Evolutionary conservation across 768 basidiomycete genomes (phyloP).

Genomic region (Lactifluus subvellereus): DNA sequence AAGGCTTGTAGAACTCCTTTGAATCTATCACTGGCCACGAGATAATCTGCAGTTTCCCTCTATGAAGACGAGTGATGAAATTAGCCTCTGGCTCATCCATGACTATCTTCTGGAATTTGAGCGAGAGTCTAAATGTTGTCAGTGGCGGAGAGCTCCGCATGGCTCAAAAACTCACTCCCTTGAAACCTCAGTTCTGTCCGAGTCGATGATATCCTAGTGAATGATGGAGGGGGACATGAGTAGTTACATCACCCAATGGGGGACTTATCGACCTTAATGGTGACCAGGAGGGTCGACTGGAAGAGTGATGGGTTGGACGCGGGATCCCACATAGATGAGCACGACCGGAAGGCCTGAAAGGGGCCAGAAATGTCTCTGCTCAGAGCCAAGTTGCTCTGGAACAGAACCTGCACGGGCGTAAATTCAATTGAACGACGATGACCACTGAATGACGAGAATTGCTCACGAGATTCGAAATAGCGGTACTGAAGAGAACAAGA

Average conservation of each 20-base stretch:
- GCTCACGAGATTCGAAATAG: conserved; percentile 53
- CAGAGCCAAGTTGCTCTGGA: conserved; percentile 61
- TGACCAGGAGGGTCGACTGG: conserved; percentile 52
- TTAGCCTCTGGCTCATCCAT: conserved; percentile 54
- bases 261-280: conserved; percentile 46
- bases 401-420: conserved; percentile 41
- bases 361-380: conserved; percentile 54
- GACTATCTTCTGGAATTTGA: conserved; percentile 56
- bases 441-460: background rate
- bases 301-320: conserved; percentile 53
- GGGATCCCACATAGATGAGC: conserved; percentile 52
- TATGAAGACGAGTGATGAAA: too few relatives aligned
- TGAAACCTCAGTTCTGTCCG: conserved; percentile 52
- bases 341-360: conserved; percentile 57
- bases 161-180: conserved; percentile 40
- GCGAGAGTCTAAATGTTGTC: background rate
- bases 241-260: too few relatives aligned
- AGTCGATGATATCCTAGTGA: too few relatives aligned
- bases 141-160: background rate
- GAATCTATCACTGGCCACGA: conserved; percentile 67
- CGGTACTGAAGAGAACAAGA: conserved; percentile 59
- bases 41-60: conserved; percentile 49
- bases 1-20: conserved; percentile 50
- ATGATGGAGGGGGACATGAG: background rate
- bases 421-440: background rate